phyloP scores from a whole-genome alignment of 1,284 basidiomycete genomes.

The Trametes hirsuta region DNA sequence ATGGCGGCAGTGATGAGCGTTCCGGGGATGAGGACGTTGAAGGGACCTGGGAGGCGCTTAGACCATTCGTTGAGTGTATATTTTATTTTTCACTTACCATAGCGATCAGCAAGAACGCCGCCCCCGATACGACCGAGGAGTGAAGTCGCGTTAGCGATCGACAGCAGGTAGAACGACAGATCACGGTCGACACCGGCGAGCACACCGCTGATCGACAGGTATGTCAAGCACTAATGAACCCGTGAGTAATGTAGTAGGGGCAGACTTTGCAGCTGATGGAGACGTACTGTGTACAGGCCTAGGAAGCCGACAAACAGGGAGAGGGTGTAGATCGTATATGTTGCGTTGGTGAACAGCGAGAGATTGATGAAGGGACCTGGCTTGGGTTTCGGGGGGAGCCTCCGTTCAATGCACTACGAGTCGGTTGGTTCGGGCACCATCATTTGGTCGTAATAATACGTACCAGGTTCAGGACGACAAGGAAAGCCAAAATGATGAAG shows the following conservation, averaged over 20 bases:
- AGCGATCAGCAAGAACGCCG: conserved; percentile 44
- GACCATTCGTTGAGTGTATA: not conserved
- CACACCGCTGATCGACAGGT: conserved; percentile 46
- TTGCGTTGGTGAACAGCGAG: conserved; percentile 47
- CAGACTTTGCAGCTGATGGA: not conserved
- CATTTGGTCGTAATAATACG: not conserved
- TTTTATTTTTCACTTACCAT: conserved; percentile 31
- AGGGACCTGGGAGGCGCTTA: conserved; percentile 40
- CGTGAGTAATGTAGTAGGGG: not conserved
- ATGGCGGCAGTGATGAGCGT: conserved; percentile 50
- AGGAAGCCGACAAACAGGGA: conserved; percentile 52
- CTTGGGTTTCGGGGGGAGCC: conserved; percentile 52
- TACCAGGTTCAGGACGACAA: conserved; percentile 48
- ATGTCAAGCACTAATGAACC: conserved; percentile 46
- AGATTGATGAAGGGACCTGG: conserved; percentile 54
- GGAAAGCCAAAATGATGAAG: conserved; percentile 49
- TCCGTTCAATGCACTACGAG: conserved; percentile 45
- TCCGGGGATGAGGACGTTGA: conserved; percentile 60
- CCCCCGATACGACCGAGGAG: conserved; percentile 43
- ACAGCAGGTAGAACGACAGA: conserved; percentile 48
- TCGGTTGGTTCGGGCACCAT: no score
- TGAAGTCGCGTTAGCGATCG: conserved; percentile 49
- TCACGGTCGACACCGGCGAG: conserved; percentile 39
- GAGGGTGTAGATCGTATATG: conserved; percentile 47
- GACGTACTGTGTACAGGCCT: conserved; percentile 57